Base-by-base conservation (phyloP, 768 basidiomycete genomes). In the Tephrocybe sp. region DNA sequence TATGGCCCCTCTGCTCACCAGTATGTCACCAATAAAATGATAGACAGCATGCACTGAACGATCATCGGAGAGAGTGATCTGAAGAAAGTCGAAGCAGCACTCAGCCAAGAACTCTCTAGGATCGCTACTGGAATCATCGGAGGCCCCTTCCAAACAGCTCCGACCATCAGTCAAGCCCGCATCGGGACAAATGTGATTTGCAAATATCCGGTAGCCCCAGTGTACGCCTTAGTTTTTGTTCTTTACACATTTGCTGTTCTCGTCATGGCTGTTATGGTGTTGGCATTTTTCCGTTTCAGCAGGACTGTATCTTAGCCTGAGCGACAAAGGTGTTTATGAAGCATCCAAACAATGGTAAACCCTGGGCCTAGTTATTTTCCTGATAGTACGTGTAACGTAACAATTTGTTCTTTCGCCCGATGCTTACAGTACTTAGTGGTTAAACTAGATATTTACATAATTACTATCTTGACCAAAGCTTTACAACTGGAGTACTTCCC, bases 61-160 rank as follows among this genome's bases (percentile, higher is more conserved):
- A 14, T 43, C 15, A 15, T 36, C 10, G 25, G 41, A 3, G 50
- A 51, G 20, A 51, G 21, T 12, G 28, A 43, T 20, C 14, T 42
- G 6, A 10, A 37, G 20, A 24, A 15, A 3, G 32, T 50, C 15
- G 48, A 50, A 21, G 39, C 39, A 21, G 17, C 20, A 5, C 21
- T 50, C 14, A 43, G 20, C 25, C 39, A 50, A 42, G 48, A 50
- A 21, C 48, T 50, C 42, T 41, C 48, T 3, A 18, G 48, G 20
- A 42, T 50, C 17, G 30, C 48, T 11, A 30, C 42, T n/a, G 48
- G 18, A 5, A 11, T 50, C 2, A 18, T 25, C 9, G 48, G 39
- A 21, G 39, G 28, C 7, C 4, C 40, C 20, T 32, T 40, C 21
- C 23, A 30, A 14, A 4, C n/a, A 6, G 25, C 37, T 3, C 37